phyloP scores from a whole-genome alignment of 192 early-diverging fungal genomes.

The Rhizophagus sp. region DNA sequence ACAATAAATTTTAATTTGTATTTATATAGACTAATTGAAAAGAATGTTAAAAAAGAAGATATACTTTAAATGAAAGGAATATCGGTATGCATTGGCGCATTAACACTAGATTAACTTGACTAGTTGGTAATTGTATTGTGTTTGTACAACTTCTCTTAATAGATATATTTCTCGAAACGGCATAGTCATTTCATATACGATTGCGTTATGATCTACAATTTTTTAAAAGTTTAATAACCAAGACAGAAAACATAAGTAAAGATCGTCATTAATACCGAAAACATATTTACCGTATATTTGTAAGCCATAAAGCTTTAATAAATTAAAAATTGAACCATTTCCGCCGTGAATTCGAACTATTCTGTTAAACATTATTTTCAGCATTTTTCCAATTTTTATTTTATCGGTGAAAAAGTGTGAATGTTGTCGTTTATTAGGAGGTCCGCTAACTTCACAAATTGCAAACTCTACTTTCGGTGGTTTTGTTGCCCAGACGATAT shows the following conservation, averaged over 20 bases:
- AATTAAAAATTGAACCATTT: neutral
- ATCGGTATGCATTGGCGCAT: neutral
- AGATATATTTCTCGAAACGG: constrained; percentile 14
- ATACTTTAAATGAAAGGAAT: constrained; percentile 25
- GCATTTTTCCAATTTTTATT: constrained; percentile 28
- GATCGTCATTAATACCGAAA: neutral
- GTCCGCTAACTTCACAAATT: constrained; percentile 14
- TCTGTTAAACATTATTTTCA: constrained; percentile 20
- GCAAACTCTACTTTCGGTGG: constrained; percentile 12
- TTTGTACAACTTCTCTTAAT: constrained; percentile 13
- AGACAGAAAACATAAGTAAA: neutral
- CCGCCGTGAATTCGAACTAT: constrained; percentile 9
- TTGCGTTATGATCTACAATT: constrained; percentile 10
- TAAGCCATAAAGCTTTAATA: constrained; percentile 25
- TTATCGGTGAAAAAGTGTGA: constrained; percentile 20
- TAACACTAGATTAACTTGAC: neutral
- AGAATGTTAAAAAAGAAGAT: neutral
- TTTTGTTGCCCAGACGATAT: constrained; percentile 21
- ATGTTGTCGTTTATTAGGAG: constrained; percentile 25
- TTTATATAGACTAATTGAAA: too few species aligned
- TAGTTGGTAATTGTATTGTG: constrained; percentile 8
- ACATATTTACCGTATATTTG: constrained; percentile 23
- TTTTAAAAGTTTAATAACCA: constrained; percentile 15
- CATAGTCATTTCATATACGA: too few species aligned
- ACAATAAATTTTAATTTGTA: neutral